A percentile compares a stretch with the other conserved stretches of the same genome.
Evolutionary conservation across 176 grass and related monocot genomes (phyloP).

Genomic region (Hyparrhenia diplandra): DNA sequence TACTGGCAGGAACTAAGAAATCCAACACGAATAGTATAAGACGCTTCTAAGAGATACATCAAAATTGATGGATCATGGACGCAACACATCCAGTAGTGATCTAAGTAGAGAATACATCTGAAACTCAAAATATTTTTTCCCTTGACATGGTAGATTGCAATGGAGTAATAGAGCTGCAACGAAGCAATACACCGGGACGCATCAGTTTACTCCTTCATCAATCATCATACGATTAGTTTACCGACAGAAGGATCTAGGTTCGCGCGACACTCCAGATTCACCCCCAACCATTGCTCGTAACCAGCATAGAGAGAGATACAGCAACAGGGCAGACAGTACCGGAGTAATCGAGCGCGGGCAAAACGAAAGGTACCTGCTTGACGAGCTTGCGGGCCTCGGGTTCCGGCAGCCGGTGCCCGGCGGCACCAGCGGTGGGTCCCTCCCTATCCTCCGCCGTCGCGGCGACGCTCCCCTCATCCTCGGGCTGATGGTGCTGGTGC

Average conservation of each 20-base stretch:
- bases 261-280: not conserved
- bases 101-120: not conserved
- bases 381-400: constrained; percentile 65
- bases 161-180: not conserved
- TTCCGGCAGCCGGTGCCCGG: constrained; percentile 39
- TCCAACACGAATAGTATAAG: not conserved
- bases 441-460: constrained; percentile 24
- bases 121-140: not conserved
- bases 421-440: not conserved
- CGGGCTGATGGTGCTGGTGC: constrained; percentile 35
- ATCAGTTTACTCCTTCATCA: not conserved
- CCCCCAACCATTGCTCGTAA: not conserved
- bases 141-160: not conserved
- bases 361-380: constrained; percentile 55
- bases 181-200: not conserved
- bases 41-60: not conserved
- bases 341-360: not conserved
- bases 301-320: not conserved
- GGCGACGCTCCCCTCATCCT: constrained; percentile 55
- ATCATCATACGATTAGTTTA: not conserved
- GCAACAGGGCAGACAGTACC: not conserved
- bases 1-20: not conserved
- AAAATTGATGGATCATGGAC: not conserved
- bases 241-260: not conserved
- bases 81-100: not conserved